phyloP scores from a whole-genome alignment of 495 filamentous ascomycete genomes.

The Trichoderma virens region DNA sequence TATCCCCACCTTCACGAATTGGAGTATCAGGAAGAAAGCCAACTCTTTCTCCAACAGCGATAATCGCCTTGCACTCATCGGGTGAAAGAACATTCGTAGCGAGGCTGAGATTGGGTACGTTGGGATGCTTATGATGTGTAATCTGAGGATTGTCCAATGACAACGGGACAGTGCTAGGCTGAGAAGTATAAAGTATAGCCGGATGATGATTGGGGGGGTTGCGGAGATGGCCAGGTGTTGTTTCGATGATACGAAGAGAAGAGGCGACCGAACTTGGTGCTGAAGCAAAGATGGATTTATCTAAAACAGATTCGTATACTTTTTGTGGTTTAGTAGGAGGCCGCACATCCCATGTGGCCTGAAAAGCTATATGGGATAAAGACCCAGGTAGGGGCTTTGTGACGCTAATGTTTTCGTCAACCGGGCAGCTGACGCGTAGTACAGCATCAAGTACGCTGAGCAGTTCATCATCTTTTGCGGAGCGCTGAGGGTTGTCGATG shows the following conservation, averaged over 20 bases:
- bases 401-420: slow-evolving; percentile 21
- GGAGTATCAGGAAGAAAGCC: slow-evolving; percentile 41
- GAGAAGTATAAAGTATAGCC: slow-evolving; percentile 35
- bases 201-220: slow-evolving; percentile 41
- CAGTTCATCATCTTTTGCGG: slow-evolving; percentile 22
- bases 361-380: slow-evolving; percentile 23
- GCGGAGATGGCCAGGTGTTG: slow-evolving; percentile 32
- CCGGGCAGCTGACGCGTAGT: slow-evolving; percentile 30
- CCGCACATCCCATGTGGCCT: slow-evolving; percentile 29
- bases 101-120: slow-evolving; percentile 31
- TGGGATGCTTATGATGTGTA: slow-evolving; percentile 29
- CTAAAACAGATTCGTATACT: slow-evolving; percentile 29
- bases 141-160: slow-evolving; percentile 19
- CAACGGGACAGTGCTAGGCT: slow-evolving; percentile 28
- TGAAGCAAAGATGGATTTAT: slow-evolving; percentile 24
- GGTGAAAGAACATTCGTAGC: slow-evolving; percentile 31
- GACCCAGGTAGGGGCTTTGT: slow-evolving; percentile 10
- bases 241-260: slow-evolving; percentile 33
- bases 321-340: slow-evolving; percentile 15
- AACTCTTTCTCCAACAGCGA: slow-evolving; percentile 36
- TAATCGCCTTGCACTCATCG: slow-evolving; percentile 36
- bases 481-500: slow-evolving; percentile 10
- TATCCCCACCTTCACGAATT: slow-evolving; percentile 34
- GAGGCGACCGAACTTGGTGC: slow-evolving; percentile 15
- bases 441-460: slow-evolving; percentile 36